Base-by-base conservation (phyloP, 2,329 filamentous ascomycete species). In the Colletotrichum tabaci region DNA sequence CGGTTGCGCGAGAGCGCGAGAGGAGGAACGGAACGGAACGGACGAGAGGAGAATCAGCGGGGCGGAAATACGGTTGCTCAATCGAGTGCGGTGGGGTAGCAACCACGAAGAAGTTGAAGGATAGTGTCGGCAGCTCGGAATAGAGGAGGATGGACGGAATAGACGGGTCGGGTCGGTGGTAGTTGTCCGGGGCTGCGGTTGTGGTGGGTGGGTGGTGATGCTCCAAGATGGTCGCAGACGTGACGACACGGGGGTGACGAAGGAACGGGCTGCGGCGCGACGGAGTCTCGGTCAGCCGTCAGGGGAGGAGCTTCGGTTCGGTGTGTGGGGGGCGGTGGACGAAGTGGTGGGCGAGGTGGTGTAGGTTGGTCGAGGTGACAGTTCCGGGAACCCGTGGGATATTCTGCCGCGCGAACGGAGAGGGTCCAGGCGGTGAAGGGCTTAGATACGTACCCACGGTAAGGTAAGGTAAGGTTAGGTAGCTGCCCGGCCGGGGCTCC, bases 331-430 rank as follows among this genome's bases (percentile, higher is more conserved):
- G 30, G 30, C 8, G 30, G 30, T 30, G 30, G 30, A 2, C 30
- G 30, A 30, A 1, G 30, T 30, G 30, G 30, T 30, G 30, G 30
- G 7, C 30, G 7, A 30, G 30, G 30, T 8, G 30, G 42, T 50
- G 52, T 60, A 61, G 70, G 64, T 50, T 8, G 30, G 35, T 46
- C 53, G 64, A 64, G 70, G 56, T 57, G n/a, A 53, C 50, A 62
- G 68, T 68, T 68, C 68, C 69, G 69, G 69, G 65, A 56, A 58
- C 63, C 30, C 35, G 50, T 49, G 61, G 70, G 72, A 67, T 61
- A 73, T 74, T 74, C 72, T 74, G 72, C 72, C 72, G 66, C 12
- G 52, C 21, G 8, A 26, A 38, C 30, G 30, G 53, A 63, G 62
- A 61, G 40, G 50, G 58, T 68, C 61, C 49, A 55, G 64, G 70